phyloP scores from a whole-genome alignment of 148 eudicot genomes.

The Spergularia bocconei region DNA sequence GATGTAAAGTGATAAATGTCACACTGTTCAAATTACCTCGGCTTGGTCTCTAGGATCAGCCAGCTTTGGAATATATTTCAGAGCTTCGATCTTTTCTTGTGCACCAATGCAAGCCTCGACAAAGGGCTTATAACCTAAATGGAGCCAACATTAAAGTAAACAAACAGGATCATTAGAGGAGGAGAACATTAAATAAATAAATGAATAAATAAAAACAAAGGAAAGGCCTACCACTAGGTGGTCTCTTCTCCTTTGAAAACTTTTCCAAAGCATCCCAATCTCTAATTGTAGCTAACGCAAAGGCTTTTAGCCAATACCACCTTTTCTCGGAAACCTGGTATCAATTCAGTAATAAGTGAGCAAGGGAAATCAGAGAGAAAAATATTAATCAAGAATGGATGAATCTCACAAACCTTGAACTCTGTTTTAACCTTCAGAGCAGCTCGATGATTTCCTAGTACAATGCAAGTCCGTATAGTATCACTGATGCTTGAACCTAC shows the following conservation, averaged over 20 bases:
- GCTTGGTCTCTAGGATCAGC: slow-evolving; percentile 74
- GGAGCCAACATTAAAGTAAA: background rate
- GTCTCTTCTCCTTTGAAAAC: slow-evolving; percentile 94
- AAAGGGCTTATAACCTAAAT: slow-evolving; percentile 83
- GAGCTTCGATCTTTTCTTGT: slow-evolving; percentile 83
- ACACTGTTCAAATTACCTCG: slow-evolving; percentile 53
- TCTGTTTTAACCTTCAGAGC: slow-evolving; percentile 81
- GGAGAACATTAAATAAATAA: background rate
- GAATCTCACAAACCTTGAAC: slow-evolving; percentile 62
- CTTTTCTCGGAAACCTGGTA: slow-evolving; percentile 89
- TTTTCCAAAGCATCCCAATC: slow-evolving; percentile 97
- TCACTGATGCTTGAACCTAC: slow-evolving; percentile 98
- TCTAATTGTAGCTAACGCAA: slow-evolving; percentile 90
- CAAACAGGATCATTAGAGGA: background rate
- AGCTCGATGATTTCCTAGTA: slow-evolving; percentile 87
- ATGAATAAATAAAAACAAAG: background rate
- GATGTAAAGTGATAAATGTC: background rate
- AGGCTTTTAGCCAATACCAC: slow-evolving; percentile 98
- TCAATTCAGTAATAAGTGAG: slow-evolving; percentile 15
- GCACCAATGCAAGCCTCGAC: slow-evolving; percentile 97
- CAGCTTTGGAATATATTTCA: slow-evolving; percentile 87
- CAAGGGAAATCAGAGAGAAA: slow-evolving; percentile 13
- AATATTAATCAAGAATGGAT: background rate
- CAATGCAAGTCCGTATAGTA: slow-evolving; percentile 96
- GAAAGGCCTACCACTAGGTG: slow-evolving; percentile 72